Evolutionary conservation across 1,139 yeast species (phyloP).

Genomic region (Yamadazyma mexicana): DNA sequence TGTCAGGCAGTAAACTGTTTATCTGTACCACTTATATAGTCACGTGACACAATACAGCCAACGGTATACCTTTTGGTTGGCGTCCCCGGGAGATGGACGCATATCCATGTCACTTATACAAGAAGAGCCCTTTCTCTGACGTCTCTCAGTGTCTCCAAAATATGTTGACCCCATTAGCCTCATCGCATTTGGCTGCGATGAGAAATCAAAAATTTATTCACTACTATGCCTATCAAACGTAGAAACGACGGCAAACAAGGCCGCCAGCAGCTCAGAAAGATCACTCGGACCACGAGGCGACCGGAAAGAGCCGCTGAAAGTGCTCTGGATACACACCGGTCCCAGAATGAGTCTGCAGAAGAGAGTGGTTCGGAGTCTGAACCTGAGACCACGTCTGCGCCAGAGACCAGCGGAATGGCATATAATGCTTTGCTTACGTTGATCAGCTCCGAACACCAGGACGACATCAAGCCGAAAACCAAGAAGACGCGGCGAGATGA

Average conservation of each 20-base stretch:
- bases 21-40: too few relatives aligned
- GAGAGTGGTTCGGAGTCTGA: conserved; percentile 10
- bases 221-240: conserved; percentile 9
- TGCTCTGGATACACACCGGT: conserved; percentile 6
- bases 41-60: too few relatives aligned
- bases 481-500: conserved; percentile 16
- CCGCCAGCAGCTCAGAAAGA: conserved; percentile 56
- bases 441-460: conserved; percentile 51
- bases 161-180: neutral
- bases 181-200: neutral
- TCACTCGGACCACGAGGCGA: conserved; percentile 47
- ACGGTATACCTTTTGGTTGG: too few relatives aligned
- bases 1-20: too few relatives aligned
- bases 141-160: too few relatives aligned
- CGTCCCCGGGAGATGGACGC: too few relatives aligned
- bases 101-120: too few relatives aligned
- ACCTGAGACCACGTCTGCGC: conserved; percentile 17
- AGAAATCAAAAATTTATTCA: conserved; percentile 3
- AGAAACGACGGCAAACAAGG: conserved; percentile 33
- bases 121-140: neutral
- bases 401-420: conserved; percentile 45
- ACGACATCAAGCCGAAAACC: conserved; percentile 21
- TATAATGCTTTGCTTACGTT: conserved; percentile 77
- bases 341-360: conserved; percentile 4
- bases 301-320: conserved; percentile 32